Evolutionary conservation across 2,329 filamentous ascomycete species (phyloP).

Genomic region (Alternaria dauci): DNA sequence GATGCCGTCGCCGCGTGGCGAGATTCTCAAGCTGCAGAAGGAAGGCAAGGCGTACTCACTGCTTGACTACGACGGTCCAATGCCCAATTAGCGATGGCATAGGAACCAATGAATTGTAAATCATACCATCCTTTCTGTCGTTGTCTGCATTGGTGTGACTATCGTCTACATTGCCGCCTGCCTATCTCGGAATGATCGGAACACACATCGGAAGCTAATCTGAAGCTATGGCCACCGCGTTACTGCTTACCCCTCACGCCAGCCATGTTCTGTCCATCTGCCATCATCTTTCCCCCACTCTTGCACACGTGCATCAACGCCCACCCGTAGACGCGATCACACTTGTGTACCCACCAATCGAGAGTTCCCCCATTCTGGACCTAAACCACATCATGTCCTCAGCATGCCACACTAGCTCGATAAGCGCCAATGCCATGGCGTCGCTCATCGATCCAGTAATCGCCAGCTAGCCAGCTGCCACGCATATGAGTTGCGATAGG

Average conservation of each 20-base stretch:
- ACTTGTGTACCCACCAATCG: constrained; percentile 15
- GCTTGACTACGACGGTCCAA: constrained; percentile 31
- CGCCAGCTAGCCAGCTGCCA: constrained; percentile 19
- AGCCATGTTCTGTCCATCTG: constrained; percentile 5
- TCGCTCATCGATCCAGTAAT: constrained; percentile 11
- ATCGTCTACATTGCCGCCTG: background rate
- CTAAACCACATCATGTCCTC: background rate
- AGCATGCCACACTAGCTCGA: constrained; percentile 12
- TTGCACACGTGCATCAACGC: constrained; percentile 18
- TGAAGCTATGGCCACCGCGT: constrained; percentile 14
- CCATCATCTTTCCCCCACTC: constrained; percentile 30
- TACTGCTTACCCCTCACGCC: constrained; percentile 17
- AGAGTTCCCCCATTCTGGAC: constrained; percentile 15
- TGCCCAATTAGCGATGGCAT: constrained; percentile 9
- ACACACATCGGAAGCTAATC: constrained; percentile 11
- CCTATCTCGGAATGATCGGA: constrained; percentile 9
- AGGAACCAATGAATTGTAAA: background rate
- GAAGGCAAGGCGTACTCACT: constrained; percentile 39
- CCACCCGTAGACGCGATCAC: constrained; percentile 15
- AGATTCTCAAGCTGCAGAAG: constrained; percentile 59
- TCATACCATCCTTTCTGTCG: background rate
- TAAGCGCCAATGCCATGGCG: constrained; percentile 19
- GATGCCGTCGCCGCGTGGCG: constrained; percentile 65
- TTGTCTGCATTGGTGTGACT: background rate
- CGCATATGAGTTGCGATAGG: constrained; percentile 23